A percentile compares a stretch with the other conserved stretches of the same genome.
Conservation (phyloP, 2,329 filamentous ascomycete genomes). For the Colletotrichum gigasporum region DNA sequence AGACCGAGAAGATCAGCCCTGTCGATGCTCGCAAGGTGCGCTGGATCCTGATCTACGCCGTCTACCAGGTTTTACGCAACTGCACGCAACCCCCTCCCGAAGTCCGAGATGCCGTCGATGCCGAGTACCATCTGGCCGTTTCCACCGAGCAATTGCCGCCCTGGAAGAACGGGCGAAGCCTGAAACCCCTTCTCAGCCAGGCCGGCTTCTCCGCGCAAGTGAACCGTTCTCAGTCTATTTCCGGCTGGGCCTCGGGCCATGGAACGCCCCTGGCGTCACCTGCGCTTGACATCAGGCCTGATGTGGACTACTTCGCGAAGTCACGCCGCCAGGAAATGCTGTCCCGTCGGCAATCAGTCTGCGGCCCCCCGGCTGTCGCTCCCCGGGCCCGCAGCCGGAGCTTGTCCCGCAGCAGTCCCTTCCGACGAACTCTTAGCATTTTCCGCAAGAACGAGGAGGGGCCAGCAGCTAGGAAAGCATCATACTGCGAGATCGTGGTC, state of each 20-base stretch:
- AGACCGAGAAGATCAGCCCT: constrained; percentile 64
- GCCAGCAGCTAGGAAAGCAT: constrained; percentile 25
- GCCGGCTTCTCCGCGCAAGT: constrained; percentile 35
- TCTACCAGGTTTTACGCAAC: constrained; percentile 76
- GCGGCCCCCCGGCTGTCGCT: constrained; percentile 27
- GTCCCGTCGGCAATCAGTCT: constrained; percentile 18
- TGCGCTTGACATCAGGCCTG: constrained; percentile 57
- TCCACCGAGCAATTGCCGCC: constrained; percentile 54
- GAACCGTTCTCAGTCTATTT: constrained; percentile 30
- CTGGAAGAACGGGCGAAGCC: constrained; percentile 50
- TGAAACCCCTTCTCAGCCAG: constrained; percentile 40
- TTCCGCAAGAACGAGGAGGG: constrained; percentile 36
- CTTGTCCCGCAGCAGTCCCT: constrained; percentile 34
- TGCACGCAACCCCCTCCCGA: constrained; percentile 70
- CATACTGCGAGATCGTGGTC: constrained; percentile 62
- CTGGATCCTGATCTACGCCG: constrained; percentile 80
- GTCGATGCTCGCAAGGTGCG: constrained; percentile 79
- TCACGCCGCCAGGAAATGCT: constrained; percentile 42
- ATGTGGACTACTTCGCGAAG: constrained; percentile 64
- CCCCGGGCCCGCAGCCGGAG: constrained; percentile 38
- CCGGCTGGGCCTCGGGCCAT: constrained; percentile 11
- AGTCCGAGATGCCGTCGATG: constrained; percentile 64
- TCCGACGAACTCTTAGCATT: constrained; percentile 45
- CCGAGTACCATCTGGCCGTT: constrained; percentile 65
- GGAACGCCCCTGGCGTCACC: constrained; percentile 6